A percentile compares a stretch with the other conserved stretches of the same genome.
Conservation (phyloP, 179 eudicot genomes). For the Nepenthes alata region DNA sequence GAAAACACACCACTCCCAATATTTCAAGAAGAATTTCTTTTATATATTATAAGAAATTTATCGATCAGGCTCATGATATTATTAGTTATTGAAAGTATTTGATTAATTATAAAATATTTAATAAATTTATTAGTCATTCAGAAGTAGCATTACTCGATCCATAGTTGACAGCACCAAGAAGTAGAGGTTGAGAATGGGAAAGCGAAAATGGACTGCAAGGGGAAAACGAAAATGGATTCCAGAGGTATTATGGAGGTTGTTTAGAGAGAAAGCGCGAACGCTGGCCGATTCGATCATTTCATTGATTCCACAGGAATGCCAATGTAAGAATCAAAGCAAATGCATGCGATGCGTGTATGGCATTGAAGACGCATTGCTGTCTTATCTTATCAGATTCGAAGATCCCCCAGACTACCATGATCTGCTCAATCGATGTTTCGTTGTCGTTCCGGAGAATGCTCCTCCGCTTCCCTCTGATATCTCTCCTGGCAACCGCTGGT, state of each 20-base stretch:
- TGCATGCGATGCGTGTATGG: constrained; percentile 23
- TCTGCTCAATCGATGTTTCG: constrained; percentile 41
- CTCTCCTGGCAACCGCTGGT: constrained; percentile 26
- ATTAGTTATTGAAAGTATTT: no score
- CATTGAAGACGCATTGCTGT: constrained; percentile 20
- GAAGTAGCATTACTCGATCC: no score
- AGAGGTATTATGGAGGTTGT: constrained; percentile 49
- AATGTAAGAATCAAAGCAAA: constrained; percentile 26
- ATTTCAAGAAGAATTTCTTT: no score
- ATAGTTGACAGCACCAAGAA: no score
- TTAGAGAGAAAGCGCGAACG: constrained; percentile 30
- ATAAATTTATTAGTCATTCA: no score
- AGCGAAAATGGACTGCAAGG: neutral
- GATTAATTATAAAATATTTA: no score
- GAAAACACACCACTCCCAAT: no score
- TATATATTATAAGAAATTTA: no score
- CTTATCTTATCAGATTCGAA: constrained; percentile 30
- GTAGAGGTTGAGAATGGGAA: no score
- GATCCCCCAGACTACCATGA: constrained; percentile 46
- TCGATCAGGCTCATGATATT: no score
- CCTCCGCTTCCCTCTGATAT: constrained; percentile 31
- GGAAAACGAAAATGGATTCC: constrained; percentile 35
- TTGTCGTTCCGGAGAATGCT: constrained; percentile 43
- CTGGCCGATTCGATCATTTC: constrained; percentile 46
- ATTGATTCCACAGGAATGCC: constrained; percentile 27